Evolutionary conservation across 2,329 filamentous ascomycete genomes (phyloP), one percentile per base, ranked within the genome.

Genomic region (Claviceps sp.): DNA sequence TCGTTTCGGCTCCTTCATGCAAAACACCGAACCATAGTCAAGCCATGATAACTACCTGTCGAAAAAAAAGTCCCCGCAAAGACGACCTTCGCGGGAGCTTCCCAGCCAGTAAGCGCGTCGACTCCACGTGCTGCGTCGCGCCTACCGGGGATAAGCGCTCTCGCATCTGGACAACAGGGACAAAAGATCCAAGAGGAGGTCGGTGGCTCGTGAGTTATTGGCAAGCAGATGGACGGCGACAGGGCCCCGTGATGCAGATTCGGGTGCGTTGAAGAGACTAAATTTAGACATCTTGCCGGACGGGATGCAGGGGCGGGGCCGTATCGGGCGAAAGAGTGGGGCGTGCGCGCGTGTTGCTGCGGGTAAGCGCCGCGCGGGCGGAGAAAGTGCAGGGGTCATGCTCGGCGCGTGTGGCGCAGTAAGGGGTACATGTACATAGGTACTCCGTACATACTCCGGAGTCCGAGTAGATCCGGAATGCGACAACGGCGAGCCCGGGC

Each of bases 331-430:
- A n/a, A 41, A n/a, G 16, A 9, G 38, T 6, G 16, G 30, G 30
- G 30, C 9, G 8, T 30, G 8, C 30, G 26, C 26, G 30, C 30
- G 30, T 30, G 30, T 30, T 41, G 24, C 42, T 52, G 47, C 51
- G 38, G 18, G 20, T 53, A 50, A 49, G 51, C 51, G 50, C 50
- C 40, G 46, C 11, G 13, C 11, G 37, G 49, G 43, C 5, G 37
- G 44, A 24, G 22, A 20, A 22, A 34, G 9, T 34, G 30, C 30
- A 34, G 30, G 30, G 30, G 30, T 34, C 9, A 34, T 34, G 9
- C 26, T 30, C 26, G 26, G 26, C 26, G 26, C 26, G 26, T 30
- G 8, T 30, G 26, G 2, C 26, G 26, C 8, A 9, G 26, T 30
- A 30, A 30, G 26, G 26, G 26, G 8, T 30, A 30, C 26, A 34